Evolutionary conservation across 139 green algal genomes (phyloP).

Genomic region (Coelastrella sp.): DNA sequence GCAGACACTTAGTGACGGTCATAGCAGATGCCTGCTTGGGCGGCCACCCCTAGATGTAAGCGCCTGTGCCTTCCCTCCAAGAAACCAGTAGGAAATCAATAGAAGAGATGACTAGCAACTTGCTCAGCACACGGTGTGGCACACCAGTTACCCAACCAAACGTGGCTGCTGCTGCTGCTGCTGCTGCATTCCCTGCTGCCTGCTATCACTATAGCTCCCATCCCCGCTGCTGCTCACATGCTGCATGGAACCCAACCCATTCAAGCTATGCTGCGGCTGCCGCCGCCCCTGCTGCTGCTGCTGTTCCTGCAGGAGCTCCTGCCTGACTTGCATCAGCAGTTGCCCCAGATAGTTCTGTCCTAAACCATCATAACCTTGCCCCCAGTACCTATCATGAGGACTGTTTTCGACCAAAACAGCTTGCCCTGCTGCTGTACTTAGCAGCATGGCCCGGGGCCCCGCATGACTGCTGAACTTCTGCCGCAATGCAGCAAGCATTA

Average conservation of each 20-base stretch:
- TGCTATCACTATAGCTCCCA: neutral
- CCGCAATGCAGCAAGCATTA: slow-evolving; percentile 88
- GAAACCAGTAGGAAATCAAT: too few species aligned
- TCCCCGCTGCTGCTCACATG: neutral
- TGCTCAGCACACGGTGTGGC: too few species aligned
- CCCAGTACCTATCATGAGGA: slow-evolving; percentile 94
- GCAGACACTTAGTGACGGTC: too few species aligned
- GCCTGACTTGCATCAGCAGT: slow-evolving; percentile 89
- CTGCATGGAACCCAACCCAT: neutral
- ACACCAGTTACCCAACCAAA: neutral
- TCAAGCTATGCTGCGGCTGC: slow-evolving; percentile 36
- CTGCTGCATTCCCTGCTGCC: neutral
- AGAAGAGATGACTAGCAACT: too few species aligned
- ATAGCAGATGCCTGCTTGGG: too few species aligned
- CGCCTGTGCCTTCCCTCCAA: too few species aligned
- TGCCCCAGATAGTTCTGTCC: slow-evolving; percentile 91
- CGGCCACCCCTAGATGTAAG: too few species aligned
- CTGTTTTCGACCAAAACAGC: slow-evolving; percentile 81
- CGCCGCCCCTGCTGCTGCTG: slow-evolving; percentile 21
- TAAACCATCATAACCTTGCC: slow-evolving; percentile 82
- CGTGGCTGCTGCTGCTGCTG: neutral
- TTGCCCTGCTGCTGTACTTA: slow-evolving; percentile 69
- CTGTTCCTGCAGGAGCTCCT: slow-evolving; percentile 60
- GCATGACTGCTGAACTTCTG: slow-evolving; percentile 90
- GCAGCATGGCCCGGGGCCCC: slow-evolving; percentile 79